Evolutionary conservation across 2,329 filamentous ascomycete species (phyloP).

Genomic region (Trichophyton benhamiae): DNA sequence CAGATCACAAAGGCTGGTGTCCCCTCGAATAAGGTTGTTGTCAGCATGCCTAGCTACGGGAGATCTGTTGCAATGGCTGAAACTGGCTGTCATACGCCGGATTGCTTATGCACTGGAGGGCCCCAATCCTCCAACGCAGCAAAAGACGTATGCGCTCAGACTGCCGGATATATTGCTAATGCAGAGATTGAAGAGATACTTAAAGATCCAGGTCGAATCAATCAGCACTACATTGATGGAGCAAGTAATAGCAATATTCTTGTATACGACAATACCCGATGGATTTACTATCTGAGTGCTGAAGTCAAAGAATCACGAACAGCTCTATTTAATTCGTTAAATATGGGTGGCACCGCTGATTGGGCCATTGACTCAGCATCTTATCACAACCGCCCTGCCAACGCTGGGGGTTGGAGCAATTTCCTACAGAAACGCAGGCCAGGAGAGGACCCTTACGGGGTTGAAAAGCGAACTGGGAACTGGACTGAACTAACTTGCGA

Average conservation of each 20-base stretch:
- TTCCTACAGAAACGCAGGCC: background rate
- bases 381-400: background rate
- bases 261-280: background rate
- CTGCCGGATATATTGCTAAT: slow-evolving; percentile 25
- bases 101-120: slow-evolving; percentile 9
- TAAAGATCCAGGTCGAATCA: background rate
- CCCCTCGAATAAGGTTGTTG: slow-evolving; percentile 21
- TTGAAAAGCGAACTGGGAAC: background rate
- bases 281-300: slow-evolving; percentile 12
- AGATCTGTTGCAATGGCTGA: slow-evolving; percentile 25
- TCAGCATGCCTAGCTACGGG: slow-evolving; percentile 28
- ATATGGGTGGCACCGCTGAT: slow-evolving; percentile 18
- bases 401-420: background rate
- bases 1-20: slow-evolving; percentile 29
- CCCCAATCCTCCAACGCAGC: slow-evolving; percentile 16
- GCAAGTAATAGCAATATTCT: background rate
- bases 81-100: slow-evolving; percentile 16
- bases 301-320: slow-evolving; percentile 9
- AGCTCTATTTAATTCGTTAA: slow-evolving; percentile 10
- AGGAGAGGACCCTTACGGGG: background rate
- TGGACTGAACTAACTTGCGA: background rate
- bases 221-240: background rate
- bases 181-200: slow-evolving; percentile 25
- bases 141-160: slow-evolving; percentile 22
- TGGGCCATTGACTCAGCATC: slow-evolving; percentile 21